Percentiles rank a stretch among this genome's conserved stretches.
Evolutionary conservation across 176 grass and related monocot genomes (phyloP).

Genomic region (Hordeum marinum): DNA sequence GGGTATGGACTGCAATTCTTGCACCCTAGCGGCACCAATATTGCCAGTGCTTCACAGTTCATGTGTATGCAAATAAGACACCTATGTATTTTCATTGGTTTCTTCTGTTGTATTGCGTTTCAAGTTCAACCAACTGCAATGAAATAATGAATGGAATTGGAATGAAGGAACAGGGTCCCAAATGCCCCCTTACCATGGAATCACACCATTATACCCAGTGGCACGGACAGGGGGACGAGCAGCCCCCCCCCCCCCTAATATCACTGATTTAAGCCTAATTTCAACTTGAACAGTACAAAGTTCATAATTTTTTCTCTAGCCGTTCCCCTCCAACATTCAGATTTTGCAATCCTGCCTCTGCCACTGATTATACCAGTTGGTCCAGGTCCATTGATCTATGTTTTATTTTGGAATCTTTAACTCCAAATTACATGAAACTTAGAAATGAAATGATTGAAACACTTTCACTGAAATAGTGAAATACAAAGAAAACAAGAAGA

Average conservation of each 20-base stretch:
- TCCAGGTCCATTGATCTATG: neutral
- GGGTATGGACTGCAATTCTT: conserved; percentile 36
- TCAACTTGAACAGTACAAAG: too few relatives aligned
- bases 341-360: too few relatives aligned
- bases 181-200: neutral
- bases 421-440: neutral
- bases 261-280: too few relatives aligned
- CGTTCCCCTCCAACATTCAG: too few relatives aligned
- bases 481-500: conserved; percentile 2
- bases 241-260: too few relatives aligned
- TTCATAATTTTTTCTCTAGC: too few relatives aligned
- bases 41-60: neutral
- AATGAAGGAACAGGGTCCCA: neutral
- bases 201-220: neutral
- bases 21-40: neutral
- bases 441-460: neutral
- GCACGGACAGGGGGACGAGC: too few relatives aligned
- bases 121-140: conserved; percentile 16
- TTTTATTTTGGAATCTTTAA: neutral
- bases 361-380: neutral
- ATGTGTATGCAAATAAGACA: neutral
- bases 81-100: neutral
- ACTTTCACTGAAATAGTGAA: neutral
- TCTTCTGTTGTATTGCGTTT: conserved; percentile 27
- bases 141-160: conserved; percentile 15